Base-by-base conservation (phyloP, 2,329 filamentous ascomycete species). In the Apiospora phragmitis region DNA sequence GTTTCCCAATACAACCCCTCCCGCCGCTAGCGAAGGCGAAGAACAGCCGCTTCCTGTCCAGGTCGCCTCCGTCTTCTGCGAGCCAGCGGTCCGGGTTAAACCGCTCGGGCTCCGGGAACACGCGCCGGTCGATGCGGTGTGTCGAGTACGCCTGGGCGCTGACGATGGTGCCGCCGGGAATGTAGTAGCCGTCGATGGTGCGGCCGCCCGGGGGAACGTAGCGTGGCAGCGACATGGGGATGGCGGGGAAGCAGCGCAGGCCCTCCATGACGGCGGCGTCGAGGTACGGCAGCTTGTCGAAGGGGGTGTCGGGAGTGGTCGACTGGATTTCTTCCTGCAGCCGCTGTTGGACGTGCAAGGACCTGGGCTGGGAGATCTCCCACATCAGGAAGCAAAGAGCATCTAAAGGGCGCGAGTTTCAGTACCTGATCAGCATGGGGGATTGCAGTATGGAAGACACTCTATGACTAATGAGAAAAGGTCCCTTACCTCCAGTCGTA, bases 1-100 rank as follows among this genome's bases (percentile, higher is more conserved):
- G 89, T 75, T 89, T 90, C 4, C 90, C 90, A 32, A 90, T 86
- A 72, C 91, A 93, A 0, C 90, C 90, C 74, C 91, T 82, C 0
- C 89, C 90, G 5, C 91, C 91, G 66, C 84, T 88, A 8, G 89
- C 87, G 82, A 93, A 92, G 0, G 91, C 87, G 82, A 92, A 92
- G 76, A 91, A 88, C 9, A 89, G 76, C 59, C 88, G 83, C 74
- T 88, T 88, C 70, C 89, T 85, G 75, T 95, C 92, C 71, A 92
- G 87, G 75, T 95, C 93, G 2, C 93, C 94, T 65, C 91, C 87
- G 11, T 87, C 85, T 21, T 87, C 89, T n/a, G n/a, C n/a, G 73
- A 97, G 88, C 95, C 95, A 98, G 74, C 95, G 88, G 70, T 95
- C 93, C 0, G 95, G 95, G 68, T 91, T 86, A 77, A 95, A 98